These are phyloP conservation scores for Plasmodium yoelii DNA, from an alignment of 169 alveolate genomes.

Conservation along the genomic window DNA sequence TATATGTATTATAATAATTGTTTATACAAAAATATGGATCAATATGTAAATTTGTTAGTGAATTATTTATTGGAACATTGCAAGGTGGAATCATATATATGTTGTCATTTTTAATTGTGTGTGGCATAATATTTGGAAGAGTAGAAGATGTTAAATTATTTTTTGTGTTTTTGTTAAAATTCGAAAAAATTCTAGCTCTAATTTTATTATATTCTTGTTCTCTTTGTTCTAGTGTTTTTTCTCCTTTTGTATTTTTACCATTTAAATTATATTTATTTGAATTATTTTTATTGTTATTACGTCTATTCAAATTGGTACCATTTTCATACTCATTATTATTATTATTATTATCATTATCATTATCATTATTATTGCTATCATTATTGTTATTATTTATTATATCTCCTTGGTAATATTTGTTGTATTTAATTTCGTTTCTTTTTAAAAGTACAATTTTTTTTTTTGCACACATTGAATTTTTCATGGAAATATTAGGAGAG, in stretches of 20 bases:
- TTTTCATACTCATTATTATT: neutral
- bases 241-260: neutral
- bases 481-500: neutral
- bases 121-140: neutral
- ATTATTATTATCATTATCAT: too few species aligned
- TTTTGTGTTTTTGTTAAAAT: constrained; percentile 56
- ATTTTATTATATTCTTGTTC: constrained; percentile 57
- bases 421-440: constrained; percentile 39
- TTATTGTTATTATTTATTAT: neutral
- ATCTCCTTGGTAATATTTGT: neutral
- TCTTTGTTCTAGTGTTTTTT: constrained; percentile 56
- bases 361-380: too few species aligned
- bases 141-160: neutral
- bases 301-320: neutral
- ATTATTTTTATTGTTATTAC: too few species aligned
- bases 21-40: constrained; percentile 7
- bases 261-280: neutral
- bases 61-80: too few species aligned
- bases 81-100: too few species aligned
- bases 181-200: constrained; percentile 61
- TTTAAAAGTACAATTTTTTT: constrained; percentile 33
- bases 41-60: too few species aligned
- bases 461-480: neutral
- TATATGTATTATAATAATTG: constrained; percentile 11
- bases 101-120: too few species aligned